phyloP scores from a whole-genome alignment of 768 basidiomycete species.

The Lactarius trivialis region DNA sequence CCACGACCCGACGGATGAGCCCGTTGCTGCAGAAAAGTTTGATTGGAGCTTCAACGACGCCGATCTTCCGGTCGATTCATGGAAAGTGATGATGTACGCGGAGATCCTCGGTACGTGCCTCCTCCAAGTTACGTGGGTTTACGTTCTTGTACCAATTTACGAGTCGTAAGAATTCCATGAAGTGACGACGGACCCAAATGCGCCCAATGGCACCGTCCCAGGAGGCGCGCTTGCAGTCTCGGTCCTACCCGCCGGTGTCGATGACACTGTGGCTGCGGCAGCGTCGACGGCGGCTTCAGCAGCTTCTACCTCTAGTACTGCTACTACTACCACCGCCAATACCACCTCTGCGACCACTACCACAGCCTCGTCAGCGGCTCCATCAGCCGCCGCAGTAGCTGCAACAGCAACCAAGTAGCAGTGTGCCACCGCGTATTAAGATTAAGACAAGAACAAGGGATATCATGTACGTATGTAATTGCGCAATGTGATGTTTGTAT shows the following conservation, averaged over 20 bases:
- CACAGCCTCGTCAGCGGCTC: background rate
- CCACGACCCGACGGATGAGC: slow-evolving; percentile 97
- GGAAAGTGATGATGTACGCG: slow-evolving; percentile 99
- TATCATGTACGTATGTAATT: slow-evolving; percentile 2
- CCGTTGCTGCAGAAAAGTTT: slow-evolving; percentile 86
- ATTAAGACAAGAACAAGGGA: background rate
- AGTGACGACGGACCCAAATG: slow-evolving; percentile 47
- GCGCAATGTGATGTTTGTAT: background rate
- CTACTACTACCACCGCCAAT: background rate
- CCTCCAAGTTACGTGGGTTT: background rate
- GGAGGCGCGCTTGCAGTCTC: slow-evolving; percentile 68
- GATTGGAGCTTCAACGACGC: slow-evolving; percentile 99
- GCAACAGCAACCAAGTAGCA: background rate
- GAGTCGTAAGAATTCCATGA: slow-evolving; percentile 66
- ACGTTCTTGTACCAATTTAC: background rate
- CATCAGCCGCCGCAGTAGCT: background rate
- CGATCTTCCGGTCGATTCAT: slow-evolving; percentile 95
- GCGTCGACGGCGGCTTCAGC: background rate
- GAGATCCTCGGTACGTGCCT: slow-evolving; percentile 80
- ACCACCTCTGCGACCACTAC: background rate
- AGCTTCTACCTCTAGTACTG: background rate
- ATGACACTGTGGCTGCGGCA: background rate
- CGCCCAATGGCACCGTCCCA: slow-evolving; percentile 35
- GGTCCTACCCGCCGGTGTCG: slow-evolving; percentile 23
- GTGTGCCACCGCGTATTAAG: background rate